A percentile compares a stretch with the other conserved stretches of the same genome.
Conservation (phyloP, 164 flowering plant species). For the Chimonanthus praecox region DNA sequence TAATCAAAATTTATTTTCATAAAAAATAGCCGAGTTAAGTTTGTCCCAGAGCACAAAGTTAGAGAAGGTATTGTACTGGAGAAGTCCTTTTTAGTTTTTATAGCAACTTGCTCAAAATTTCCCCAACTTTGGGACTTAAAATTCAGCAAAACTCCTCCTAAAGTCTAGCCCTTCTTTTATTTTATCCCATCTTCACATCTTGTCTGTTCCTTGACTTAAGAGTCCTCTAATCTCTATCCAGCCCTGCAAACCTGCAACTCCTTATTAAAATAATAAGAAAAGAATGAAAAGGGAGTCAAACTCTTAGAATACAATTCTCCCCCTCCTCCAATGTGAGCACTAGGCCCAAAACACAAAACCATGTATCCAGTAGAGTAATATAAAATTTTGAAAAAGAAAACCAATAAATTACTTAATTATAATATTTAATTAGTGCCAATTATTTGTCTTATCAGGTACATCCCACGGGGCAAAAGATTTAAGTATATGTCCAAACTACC, state of each 20-base stretch:
- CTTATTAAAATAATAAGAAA: background rate
- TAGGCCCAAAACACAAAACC: slow-evolving; percentile 9
- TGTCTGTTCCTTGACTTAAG: slow-evolving; percentile 72
- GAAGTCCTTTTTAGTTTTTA: too few relatives aligned
- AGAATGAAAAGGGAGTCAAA: slow-evolving; percentile 21
- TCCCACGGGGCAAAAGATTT: background rate
- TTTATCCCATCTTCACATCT: slow-evolving; percentile 31
- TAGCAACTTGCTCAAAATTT: background rate
- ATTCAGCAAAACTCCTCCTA: slow-evolving; percentile 45
- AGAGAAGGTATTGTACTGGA: slow-evolving; percentile 28
- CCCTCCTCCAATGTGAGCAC: slow-evolving; percentile 38
- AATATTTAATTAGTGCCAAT: background rate
- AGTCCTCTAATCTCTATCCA: slow-evolving; percentile 47
- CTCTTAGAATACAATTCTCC: slow-evolving; percentile 45
- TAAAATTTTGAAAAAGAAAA: too few relatives aligned
- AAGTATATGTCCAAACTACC: background rate
- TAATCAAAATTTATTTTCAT: too few relatives aligned
- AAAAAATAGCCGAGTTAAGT: background rate
- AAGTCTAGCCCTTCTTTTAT: slow-evolving; percentile 59
- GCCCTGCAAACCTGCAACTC: slow-evolving; percentile 44
- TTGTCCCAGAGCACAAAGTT: slow-evolving; percentile 13
- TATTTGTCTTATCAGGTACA: too few relatives aligned
- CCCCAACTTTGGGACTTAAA: slow-evolving; percentile 40
- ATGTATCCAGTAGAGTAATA: slow-evolving; percentile 12
- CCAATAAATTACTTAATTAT: background rate